phyloP scores from a whole-genome alignment of 257 asterid genomes.

The Nicotiana tabacum region DNA sequence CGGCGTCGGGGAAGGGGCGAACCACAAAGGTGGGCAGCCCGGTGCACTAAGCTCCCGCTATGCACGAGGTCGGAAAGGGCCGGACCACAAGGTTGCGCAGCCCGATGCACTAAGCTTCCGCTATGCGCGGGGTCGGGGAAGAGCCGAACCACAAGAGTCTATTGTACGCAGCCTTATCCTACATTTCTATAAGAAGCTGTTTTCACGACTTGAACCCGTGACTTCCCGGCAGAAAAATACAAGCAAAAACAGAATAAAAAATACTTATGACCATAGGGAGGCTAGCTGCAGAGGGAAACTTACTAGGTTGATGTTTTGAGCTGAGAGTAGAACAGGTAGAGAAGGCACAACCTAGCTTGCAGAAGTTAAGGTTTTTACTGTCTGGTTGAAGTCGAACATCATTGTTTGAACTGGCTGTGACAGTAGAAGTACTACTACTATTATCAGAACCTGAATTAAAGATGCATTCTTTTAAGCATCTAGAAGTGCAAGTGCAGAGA shows the following conservation, averaged over 20 bases:
- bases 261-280: neutral
- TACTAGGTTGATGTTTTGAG: slow-evolving; percentile 63
- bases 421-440: neutral
- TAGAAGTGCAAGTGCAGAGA: slow-evolving; percentile 81
- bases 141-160: no score
- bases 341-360: slow-evolving; percentile 90
- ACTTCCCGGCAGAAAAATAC: no score
- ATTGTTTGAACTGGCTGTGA: neutral
- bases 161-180: no score
- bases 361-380: slow-evolving; percentile 46
- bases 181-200: no score
- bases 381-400: slow-evolving; percentile 18
- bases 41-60: no score
- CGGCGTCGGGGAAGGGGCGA: no score
- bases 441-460: slow-evolving; percentile 29
- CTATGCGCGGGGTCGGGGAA: no score
- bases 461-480: slow-evolving; percentile 84
- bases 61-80: no score
- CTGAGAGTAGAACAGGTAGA: slow-evolving; percentile 67
- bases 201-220: no score
- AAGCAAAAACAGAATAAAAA: neutral
- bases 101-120: no score
- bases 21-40: no score
- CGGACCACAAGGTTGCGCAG: no score
- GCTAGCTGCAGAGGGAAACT: neutral